Percentiles rank a stretch among this genome's conserved stretches.
Conservation (phyloP, 2,329 filamentous ascomycete species). For the Cytospora mali region DNA sequence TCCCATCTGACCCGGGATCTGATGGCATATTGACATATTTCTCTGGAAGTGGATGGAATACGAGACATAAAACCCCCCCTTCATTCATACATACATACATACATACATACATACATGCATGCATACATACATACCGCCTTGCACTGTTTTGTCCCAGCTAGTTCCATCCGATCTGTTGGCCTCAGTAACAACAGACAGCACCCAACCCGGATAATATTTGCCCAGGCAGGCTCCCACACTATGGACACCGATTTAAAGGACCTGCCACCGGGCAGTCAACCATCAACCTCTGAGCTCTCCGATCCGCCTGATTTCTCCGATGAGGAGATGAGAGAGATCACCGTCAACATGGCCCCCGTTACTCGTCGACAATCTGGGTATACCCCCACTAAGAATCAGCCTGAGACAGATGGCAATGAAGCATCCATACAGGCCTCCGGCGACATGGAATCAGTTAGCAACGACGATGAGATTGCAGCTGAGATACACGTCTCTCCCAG, state of each 20-base stretch:
- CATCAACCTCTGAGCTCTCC: constrained; percentile 19
- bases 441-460: background rate
- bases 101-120: too few relatives aligned
- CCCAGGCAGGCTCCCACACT: background rate
- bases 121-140: background rate
- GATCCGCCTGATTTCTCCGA: constrained; percentile 20
- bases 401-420: background rate
- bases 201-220: background rate
- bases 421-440: background rate
- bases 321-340: constrained; percentile 4
- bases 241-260: constrained; percentile 7
- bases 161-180: background rate
- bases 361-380: constrained; percentile 5
- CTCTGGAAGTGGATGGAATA: background rate
- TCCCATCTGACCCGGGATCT: background rate
- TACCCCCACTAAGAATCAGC: background rate
- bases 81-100: too few relatives aligned
- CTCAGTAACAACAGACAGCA: background rate
- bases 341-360: constrained; percentile 3
- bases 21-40: background rate
- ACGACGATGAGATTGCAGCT: background rate
- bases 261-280: constrained; percentile 19
- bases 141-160: background rate
- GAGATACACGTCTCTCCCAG: constrained; percentile 3
- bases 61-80: too few relatives aligned